These are phyloP conservation scores for Geranomyces variabilis DNA, from an alignment of 192 early-diverging fungal genomes.

Conservation along the genomic window DNA sequence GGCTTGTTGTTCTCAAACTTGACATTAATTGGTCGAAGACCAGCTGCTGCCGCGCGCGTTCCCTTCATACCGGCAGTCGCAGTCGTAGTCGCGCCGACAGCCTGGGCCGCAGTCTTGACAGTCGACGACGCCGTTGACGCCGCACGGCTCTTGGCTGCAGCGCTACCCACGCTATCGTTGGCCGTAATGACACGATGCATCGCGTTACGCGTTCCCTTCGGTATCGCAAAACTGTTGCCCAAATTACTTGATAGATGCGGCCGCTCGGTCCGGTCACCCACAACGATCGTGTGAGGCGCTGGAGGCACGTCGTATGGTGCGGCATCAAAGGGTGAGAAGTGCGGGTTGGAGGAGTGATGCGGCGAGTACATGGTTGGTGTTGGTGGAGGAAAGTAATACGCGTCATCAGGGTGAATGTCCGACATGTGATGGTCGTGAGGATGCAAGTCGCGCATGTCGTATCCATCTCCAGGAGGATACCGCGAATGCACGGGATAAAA, in stretches of 20 bases:
- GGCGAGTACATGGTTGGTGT: constrained; percentile 21
- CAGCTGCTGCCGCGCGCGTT: neutral
- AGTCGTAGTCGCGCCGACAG: constrained; percentile 25
- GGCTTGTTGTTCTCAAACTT: neutral
- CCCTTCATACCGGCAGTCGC: neutral
- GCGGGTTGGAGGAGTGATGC: constrained; percentile 9
- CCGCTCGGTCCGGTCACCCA: constrained; percentile 8
- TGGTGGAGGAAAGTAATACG: constrained; percentile 19
- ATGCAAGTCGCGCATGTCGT: constrained; percentile 1
- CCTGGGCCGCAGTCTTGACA: neutral
- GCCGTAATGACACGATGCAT: constrained; percentile 17
- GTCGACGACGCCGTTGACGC: too few species aligned
- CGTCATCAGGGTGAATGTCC: constrained; percentile 21
- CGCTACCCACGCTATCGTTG: neutral
- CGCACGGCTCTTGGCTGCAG: neutral
- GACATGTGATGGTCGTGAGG: constrained; percentile 3
- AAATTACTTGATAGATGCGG: constrained; percentile 16
- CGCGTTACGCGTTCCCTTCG: constrained; percentile 27
- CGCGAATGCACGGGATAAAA: neutral
- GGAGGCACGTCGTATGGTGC: constrained; percentile 7
- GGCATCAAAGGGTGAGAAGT: neutral
- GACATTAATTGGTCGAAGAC: neutral
- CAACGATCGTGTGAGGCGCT: neutral
- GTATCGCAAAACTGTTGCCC: constrained; percentile 33
- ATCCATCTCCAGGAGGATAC: neutral